These are phyloP conservation scores for Lasiodiplodia sp. DNA, from an alignment of 2,329 filamentous ascomycete genomes.

Conservation along the genomic window DNA sequence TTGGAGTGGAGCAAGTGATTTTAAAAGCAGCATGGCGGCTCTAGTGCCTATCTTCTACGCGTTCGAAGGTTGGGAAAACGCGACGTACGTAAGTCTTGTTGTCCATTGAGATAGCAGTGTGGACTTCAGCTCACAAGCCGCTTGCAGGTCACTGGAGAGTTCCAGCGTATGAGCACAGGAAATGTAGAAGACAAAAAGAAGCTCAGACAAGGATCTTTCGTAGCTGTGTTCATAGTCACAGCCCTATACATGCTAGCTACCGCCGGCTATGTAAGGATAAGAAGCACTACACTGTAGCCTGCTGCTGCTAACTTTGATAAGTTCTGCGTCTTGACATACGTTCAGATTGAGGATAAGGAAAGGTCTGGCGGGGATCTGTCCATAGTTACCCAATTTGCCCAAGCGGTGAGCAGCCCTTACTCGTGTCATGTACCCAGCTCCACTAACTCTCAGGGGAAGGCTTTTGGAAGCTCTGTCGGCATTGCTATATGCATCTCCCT, in stretches of 20 bases:
- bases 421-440: too few relatives aligned
- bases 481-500: constrained; percentile 32
- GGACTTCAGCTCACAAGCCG: neutral
- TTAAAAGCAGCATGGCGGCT: constrained; percentile 41
- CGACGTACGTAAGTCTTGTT: constrained; percentile 44
- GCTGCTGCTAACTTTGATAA: too few relatives aligned
- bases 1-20: constrained; percentile 27
- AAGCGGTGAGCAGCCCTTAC: neutral
- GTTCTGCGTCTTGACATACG: too few relatives aligned
- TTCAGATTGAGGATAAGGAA: too few relatives aligned
- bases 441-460: too few relatives aligned
- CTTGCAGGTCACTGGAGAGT: neutral
- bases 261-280: constrained; percentile 44
- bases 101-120: too few relatives aligned
- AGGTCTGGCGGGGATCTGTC: neutral
- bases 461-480: neutral
- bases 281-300: neutral
- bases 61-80: constrained; percentile 52
- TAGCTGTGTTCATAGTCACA: constrained; percentile 44
- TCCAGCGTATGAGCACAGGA: neutral
- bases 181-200: neutral
- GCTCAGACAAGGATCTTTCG: constrained; percentile 39
- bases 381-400: neutral
- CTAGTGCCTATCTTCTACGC: constrained; percentile 45
- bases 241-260: constrained; percentile 49